These are phyloP conservation scores for Sutorius australiensis DNA, from an alignment of 768 basidiomycete species.

Conservation along the genomic window DNA sequence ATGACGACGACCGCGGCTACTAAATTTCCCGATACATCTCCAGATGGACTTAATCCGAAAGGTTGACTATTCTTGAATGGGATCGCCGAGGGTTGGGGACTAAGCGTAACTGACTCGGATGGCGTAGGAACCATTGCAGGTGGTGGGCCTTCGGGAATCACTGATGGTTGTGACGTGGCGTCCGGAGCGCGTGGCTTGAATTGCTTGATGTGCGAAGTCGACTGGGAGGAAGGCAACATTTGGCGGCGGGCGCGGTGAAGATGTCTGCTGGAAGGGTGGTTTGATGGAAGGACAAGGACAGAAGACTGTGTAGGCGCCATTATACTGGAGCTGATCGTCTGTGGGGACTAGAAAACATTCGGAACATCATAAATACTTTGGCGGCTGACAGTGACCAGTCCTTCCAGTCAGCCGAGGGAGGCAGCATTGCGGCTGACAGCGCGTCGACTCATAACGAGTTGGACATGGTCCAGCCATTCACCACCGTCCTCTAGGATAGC, in stretches of 20 bases:
- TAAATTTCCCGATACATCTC: constrained; percentile 19
- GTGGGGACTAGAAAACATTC: not conserved
- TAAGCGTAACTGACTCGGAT: constrained; percentile 4
- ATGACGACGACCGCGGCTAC: constrained; percentile 20
- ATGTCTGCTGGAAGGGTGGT: constrained; percentile 3
- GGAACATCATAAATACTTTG: constrained; percentile 23
- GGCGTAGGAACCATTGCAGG: constrained; percentile 1
- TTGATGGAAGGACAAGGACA: constrained; percentile 1
- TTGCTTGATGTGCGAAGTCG: not conserved
- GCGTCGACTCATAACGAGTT: not conserved
- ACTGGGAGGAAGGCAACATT: not conserved
- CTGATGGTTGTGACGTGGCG: constrained; percentile 6
- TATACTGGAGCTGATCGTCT: not conserved
- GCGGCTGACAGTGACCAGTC: constrained; percentile 21
- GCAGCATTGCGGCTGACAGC: constrained; percentile 19
- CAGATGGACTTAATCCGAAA: constrained; percentile 1
- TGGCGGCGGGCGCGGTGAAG: constrained; percentile 18
- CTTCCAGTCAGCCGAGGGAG: constrained; percentile 13
- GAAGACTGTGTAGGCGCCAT: constrained; percentile 24
- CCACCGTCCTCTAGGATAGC: not conserved
- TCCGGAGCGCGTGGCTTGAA: constrained; percentile 7
- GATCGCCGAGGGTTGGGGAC: constrained; percentile 4
- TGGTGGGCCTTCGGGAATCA: constrained; percentile 1
- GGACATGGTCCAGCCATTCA: not conserved
- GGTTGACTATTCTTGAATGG: not conserved